Conservation (phyloP, 352 stramenopile species). For the Phytophthora pini region DNA sequence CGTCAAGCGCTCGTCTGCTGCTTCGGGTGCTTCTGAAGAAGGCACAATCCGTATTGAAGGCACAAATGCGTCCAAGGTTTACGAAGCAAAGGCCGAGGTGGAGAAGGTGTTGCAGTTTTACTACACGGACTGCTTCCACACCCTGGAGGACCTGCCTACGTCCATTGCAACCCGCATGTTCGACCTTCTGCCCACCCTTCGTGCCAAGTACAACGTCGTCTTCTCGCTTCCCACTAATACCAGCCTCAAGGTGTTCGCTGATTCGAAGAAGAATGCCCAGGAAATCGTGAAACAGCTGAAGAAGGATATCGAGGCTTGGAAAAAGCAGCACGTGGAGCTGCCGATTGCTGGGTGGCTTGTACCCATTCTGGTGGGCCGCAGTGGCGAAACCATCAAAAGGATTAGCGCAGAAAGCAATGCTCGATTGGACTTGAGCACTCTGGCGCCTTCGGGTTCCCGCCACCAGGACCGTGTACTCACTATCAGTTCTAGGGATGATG, state of each 20-base stretch:
- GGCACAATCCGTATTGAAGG: constrained; percentile 73
- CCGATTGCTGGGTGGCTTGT: constrained; percentile 67
- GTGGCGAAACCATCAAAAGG: constrained; percentile 82
- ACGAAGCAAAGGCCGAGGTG: constrained; percentile 72
- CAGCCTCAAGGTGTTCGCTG: constrained; percentile 70
- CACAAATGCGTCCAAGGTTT: constrained; percentile 64
- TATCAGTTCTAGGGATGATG: constrained; percentile 69
- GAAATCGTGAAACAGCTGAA: constrained; percentile 53
- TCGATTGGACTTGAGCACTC: constrained; percentile 58
- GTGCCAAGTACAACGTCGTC: constrained; percentile 59
- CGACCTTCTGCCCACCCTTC: constrained; percentile 62
- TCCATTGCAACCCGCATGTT: constrained; percentile 66
- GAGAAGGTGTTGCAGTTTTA: constrained; percentile 86
- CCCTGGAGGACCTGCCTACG: constrained; percentile 53
- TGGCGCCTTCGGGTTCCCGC: constrained; percentile 24
- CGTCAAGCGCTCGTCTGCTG: constrained; percentile 46
- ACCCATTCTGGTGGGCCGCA: constrained; percentile 75
- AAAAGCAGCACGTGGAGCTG: constrained; percentile 77
- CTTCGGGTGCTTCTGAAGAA: constrained; percentile 33
- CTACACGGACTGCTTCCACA: constrained; percentile 63
- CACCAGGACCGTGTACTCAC: constrained; percentile 59
- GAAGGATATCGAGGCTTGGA: constrained; percentile 61
- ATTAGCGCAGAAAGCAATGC: constrained; percentile 65
- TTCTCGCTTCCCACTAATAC: constrained; percentile 67
- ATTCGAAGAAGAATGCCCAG: constrained; percentile 58